Conservation (phyloP, 768 basidiomycete genomes). For the Candolleomyces eurysporus region DNA sequence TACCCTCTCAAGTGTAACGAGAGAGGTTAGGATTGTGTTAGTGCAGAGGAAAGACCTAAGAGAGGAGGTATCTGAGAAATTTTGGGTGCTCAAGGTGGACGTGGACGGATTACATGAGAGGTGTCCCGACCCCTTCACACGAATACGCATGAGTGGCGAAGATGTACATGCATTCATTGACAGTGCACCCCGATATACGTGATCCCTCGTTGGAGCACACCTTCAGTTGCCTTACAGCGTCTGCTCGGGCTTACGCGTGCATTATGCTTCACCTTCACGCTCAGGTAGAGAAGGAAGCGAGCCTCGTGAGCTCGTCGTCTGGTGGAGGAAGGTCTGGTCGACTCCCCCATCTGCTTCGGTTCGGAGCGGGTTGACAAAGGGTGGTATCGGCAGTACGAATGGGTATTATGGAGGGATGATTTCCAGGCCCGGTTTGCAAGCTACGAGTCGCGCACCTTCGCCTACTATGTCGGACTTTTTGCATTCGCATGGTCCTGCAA, state of each 20-base stretch:
- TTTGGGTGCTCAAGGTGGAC: conserved; percentile 75
- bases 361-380: conserved; percentile 12
- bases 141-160: conserved; percentile 64
- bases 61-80: conserved; percentile 64
- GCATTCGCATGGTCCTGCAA: too few relatives aligned
- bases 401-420: neutral
- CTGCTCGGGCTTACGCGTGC: conserved; percentile 76
- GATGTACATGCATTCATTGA: conserved; percentile 52
- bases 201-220: too few relatives aligned
- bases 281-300: too few relatives aligned
- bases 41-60: conserved; percentile 47
- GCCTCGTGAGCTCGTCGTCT: too few relatives aligned
- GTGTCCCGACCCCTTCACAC: conserved; percentile 72
- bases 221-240: conserved; percentile 51
- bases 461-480: too few relatives aligned
- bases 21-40: too few relatives aligned
- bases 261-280: conserved; percentile 74
- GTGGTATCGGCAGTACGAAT: conserved; percentile 2
- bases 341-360: too few relatives aligned
- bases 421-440: conserved; percentile 31
- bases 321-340: too few relatives aligned
- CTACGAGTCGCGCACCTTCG: too few relatives aligned
- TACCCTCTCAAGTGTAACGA: conserved; percentile 53
- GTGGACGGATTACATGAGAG: too few relatives aligned
- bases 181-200: conserved; percentile 37